A percentile compares a stretch with the other conserved stretches of the same genome.
These are phyloP conservation scores for Parascedosporium putredinis DNA, from an alignment of 2,329 filamentous ascomycete genomes.

Conservation along the genomic window DNA sequence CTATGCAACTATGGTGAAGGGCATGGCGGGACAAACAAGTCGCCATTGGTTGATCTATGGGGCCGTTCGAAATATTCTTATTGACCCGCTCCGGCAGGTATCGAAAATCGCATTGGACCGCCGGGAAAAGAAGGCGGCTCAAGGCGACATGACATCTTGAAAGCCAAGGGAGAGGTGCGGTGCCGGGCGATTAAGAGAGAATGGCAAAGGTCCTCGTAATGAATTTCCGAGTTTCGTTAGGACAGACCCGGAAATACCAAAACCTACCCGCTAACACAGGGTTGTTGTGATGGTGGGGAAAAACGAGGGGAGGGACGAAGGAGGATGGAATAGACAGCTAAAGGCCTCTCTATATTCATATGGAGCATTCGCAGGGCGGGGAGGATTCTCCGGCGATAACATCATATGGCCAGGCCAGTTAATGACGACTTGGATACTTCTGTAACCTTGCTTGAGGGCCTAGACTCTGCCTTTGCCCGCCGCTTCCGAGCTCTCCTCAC, in stretches of 20 bases:
- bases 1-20: not conserved
- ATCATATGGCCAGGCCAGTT: not conserved
- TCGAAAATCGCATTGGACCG: not conserved
- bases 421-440: not conserved
- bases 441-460: constrained; percentile 19
- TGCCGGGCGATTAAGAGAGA: no score
- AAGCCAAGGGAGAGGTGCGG: no score
- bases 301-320: not conserved
- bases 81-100: not conserved
- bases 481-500: constrained; percentile 52
- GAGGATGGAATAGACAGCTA: not conserved
- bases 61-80: not conserved
- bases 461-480: constrained; percentile 35
- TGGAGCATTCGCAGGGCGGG: not conserved
- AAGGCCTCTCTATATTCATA: no score
- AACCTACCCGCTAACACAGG: no score
- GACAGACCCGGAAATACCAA: not conserved
- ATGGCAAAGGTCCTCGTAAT: not conserved
- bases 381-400: not conserved
- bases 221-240: not conserved
- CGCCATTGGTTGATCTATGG: not conserved
- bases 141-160: not conserved
- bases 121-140: not conserved
- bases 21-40: not conserved
- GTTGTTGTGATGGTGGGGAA: no score